These are phyloP conservation scores for Ceratocystis papillata DNA, from an alignment of 2,329 filamentous ascomycete genomes.

Conservation along the genomic window DNA sequence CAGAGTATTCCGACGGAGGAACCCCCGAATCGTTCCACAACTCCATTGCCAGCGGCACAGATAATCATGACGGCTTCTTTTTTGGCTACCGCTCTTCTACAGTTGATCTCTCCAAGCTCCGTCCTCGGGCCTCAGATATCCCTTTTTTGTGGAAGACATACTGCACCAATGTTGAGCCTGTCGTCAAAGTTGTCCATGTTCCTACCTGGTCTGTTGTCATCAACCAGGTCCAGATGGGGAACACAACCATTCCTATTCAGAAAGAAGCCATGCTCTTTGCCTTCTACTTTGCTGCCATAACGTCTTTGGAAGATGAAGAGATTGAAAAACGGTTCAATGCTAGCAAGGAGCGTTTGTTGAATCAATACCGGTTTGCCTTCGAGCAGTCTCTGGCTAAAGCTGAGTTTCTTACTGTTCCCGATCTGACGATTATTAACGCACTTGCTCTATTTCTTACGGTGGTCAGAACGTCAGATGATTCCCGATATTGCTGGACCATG, in stretches of 20 bases:
- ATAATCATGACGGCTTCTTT: slow-evolving; percentile 55
- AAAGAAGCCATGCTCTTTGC: slow-evolving; percentile 55
- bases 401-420: slow-evolving; percentile 47
- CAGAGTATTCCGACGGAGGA: slow-evolving; percentile 52
- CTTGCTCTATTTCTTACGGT: slow-evolving; percentile 46
- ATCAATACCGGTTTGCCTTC: slow-evolving; percentile 42
- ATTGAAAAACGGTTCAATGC: slow-evolving; percentile 39
- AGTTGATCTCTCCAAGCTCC: slow-evolving; percentile 53
- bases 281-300: slow-evolving; percentile 49
- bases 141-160: slow-evolving; percentile 59
- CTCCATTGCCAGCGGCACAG: slow-evolving; percentile 15
- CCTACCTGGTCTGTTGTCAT: slow-evolving; percentile 54
- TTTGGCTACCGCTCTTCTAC: slow-evolving; percentile 62
- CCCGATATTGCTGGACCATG: slow-evolving; percentile 50
- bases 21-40: slow-evolving; percentile 32
- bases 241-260: slow-evolving; percentile 39
- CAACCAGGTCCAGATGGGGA: slow-evolving; percentile 48
- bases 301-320: slow-evolving; percentile 50
- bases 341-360: slow-evolving; percentile 37
- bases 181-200: slow-evolving; percentile 61
- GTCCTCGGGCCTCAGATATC: slow-evolving; percentile 56
- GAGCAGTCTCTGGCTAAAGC: slow-evolving; percentile 49
- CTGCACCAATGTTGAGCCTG: slow-evolving; percentile 61
- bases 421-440: slow-evolving; percentile 48
- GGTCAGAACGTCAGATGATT: slow-evolving; percentile 38